Evolutionary conservation across 805 yeast genomes (phyloP), one percentile per base, ranked within the genome.

Genomic region (Saccharomycopsis babjevae): DNA sequence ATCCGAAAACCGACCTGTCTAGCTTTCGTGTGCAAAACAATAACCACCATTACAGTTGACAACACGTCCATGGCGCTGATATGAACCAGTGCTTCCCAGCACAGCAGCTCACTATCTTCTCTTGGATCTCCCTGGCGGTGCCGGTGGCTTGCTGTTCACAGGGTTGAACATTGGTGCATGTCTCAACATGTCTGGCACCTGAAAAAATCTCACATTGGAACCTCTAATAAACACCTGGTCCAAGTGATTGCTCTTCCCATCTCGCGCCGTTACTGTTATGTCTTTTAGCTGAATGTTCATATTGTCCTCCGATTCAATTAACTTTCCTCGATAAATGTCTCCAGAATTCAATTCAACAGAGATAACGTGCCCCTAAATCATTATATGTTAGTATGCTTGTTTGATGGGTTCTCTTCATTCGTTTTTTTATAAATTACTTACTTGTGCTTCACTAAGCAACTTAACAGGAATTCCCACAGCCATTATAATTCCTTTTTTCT

Each of bases 141-240:
- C 89, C 57, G 83, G 81, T 2, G 89, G 90, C 70, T 81, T 85
- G 28, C 80, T 81, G 57, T 76, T 72, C 59, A 65, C 67, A 0
- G 76, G 70, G 66, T 83, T 84, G 67, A 93, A 86, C 84, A 92
- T 82, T 15, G 98, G 98, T 1, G 98, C 97, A 70, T 90, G 83
- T 67, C 79, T 81, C 58, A 93, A 78, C 73, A 92, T 84, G 57
- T 93, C 98, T 0, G 99, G 99, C 5, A 94, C 84, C 22, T 86
- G 83, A 65, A 94, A 80, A 72, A 90, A 86, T 63, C 91, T 81
- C 28, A 93, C 83, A 73, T 88, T 92, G 0, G 97, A 89, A 1
- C 99, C 99, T 67, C 99, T 82, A 3, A 93, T 83, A 71, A 89
- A 92, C 3, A 91, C 96, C 67, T 87, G 89, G 65, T 88, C 90